Conservation (phyloP, 495 filamentous ascomycete genomes). For the Parathielavia hyrcaniae region DNA sequence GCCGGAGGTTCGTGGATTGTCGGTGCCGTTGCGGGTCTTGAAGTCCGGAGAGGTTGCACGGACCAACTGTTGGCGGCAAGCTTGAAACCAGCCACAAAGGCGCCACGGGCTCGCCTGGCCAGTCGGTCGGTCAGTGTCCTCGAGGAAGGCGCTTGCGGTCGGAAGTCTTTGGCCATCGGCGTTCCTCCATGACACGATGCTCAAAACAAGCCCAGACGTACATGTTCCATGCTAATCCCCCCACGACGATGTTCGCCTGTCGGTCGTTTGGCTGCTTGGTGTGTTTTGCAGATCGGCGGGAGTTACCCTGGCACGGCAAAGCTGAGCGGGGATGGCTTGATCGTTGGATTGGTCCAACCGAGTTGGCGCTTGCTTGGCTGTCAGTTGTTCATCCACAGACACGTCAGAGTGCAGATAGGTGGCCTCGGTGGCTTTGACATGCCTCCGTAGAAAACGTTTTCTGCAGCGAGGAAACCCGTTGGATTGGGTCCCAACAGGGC, state of each 20-base stretch:
- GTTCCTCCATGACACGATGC: neutral
- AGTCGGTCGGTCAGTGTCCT: too few relatives aligned
- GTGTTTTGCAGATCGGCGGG: conserved; percentile 7
- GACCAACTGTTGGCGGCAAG: too few relatives aligned
- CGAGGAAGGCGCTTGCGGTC: neutral
- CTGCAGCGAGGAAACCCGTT: neutral
- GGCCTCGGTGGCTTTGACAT: too few relatives aligned
- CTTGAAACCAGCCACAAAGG: too few relatives aligned
- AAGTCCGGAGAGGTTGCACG: too few relatives aligned
- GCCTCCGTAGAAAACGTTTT: too few relatives aligned
- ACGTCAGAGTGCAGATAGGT: too few relatives aligned
- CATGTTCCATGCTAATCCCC: neutral
- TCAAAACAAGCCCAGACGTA: neutral
- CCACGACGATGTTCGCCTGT: neutral
- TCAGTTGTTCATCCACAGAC: neutral
- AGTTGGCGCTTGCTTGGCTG: neutral
- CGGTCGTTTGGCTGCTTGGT: conserved; percentile 8
- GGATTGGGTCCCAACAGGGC: neutral
- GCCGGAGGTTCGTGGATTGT: too few relatives aligned
- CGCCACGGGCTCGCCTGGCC: too few relatives aligned
- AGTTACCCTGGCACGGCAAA: conserved; percentile 6
- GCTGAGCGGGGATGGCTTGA: neutral
- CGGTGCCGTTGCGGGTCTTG: too few relatives aligned
- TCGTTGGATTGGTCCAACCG: neutral
- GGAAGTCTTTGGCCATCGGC: neutral